Conservation (phyloP, 257 asterid species). For the Phtheirospermum japonicum region DNA sequence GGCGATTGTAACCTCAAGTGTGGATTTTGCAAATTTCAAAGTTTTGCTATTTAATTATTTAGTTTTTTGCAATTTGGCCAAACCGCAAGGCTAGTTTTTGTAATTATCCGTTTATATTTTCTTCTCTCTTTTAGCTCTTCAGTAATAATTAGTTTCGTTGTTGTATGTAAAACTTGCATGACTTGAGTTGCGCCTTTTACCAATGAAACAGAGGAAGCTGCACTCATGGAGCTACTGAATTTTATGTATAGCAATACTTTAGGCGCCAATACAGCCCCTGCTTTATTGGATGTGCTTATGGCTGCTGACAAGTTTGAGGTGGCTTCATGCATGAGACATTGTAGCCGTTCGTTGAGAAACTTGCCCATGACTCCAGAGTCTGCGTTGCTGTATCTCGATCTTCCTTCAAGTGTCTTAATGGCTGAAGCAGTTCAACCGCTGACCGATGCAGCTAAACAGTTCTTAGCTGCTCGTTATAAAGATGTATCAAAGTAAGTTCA, state of each 20-base stretch:
- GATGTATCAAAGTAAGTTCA: constrained; percentile 71
- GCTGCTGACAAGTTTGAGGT: constrained; percentile 99
- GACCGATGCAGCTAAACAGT: constrained; percentile 87
- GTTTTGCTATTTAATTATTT: too few species aligned
- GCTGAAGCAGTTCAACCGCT: constrained; percentile 97
- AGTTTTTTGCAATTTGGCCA: neutral
- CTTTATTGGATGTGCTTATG: constrained; percentile 81
- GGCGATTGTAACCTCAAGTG: too few species aligned
- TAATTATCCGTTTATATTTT: neutral
- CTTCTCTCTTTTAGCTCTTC: neutral
- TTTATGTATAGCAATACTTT: constrained; percentile 87
- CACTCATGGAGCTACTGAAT: constrained; percentile 95
- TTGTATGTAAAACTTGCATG: constrained; percentile 14
- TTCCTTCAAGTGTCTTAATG: constrained; percentile 81
- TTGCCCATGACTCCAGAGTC: constrained; percentile 89
- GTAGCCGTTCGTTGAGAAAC: constrained; percentile 76
- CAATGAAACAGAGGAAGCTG: constrained; percentile 84
- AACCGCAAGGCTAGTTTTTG: neutral
- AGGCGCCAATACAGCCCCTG: constrained; percentile 65
- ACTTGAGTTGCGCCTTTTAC: constrained; percentile 11
- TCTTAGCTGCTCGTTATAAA: constrained; percentile 71
- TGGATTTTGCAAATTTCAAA: too few species aligned
- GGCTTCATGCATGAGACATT: constrained; percentile 94
- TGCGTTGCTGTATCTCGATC: constrained; percentile 83
- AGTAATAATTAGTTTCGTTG: neutral